Evolutionary conservation across 805 yeast genomes (phyloP).

Genomic region (Trichomonascus vanleenenianus): DNA sequence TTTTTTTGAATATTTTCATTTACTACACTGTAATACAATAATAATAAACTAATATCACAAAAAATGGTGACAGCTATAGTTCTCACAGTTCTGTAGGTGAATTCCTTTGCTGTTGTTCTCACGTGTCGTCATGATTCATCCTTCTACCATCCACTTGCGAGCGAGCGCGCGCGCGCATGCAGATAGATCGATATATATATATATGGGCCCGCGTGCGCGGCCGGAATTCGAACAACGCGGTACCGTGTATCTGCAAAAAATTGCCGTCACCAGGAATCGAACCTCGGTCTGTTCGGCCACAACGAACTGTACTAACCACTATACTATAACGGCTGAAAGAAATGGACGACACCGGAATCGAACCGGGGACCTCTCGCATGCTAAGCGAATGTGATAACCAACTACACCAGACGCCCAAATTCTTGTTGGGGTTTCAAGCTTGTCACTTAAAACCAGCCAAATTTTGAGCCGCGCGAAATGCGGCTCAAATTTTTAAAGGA

Average conservation of each 20-base stretch:
- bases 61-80: no score
- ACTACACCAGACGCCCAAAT: slow-evolving; percentile 21
- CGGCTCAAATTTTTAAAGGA: no score
- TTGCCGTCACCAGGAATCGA: slow-evolving; percentile 36
- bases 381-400: slow-evolving; percentile 22
- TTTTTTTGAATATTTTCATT: no score
- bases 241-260: slow-evolving; percentile 4
- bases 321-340: slow-evolving; percentile 24
- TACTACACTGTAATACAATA: no score
- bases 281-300: slow-evolving; percentile 35
- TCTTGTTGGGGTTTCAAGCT: slow-evolving; percentile 56
- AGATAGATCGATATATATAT: no score
- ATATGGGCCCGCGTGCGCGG: not conserved
- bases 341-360: slow-evolving; percentile 22
- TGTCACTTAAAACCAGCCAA: slow-evolving; percentile 68
- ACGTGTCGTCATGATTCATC: no score
- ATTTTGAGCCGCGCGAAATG: slow-evolving; percentile 21
- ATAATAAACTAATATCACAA: no score
- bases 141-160: no score
- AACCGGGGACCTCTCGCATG: slow-evolving; percentile 23
- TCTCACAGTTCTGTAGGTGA: no score
- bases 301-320: slow-evolving; percentile 35
- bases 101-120: no score
- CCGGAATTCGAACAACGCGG: not conserved
- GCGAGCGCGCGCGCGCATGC: no score